Evolutionary conservation across 805 yeast species (phyloP).

Genomic region (Schwanniomyces vanrijiae): DNA sequence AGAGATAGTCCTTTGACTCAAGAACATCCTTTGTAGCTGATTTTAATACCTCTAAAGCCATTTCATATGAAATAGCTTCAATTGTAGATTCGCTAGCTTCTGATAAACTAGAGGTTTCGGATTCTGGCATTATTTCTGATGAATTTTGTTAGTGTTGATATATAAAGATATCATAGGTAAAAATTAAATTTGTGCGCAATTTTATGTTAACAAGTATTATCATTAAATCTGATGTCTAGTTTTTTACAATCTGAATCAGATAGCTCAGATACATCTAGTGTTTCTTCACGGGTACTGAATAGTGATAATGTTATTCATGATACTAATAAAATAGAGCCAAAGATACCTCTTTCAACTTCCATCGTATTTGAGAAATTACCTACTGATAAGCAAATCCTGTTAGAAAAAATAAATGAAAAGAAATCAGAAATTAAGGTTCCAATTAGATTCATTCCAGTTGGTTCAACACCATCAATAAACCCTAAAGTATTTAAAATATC

Average conservation of each 20-base stretch:
- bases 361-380: constrained; percentile 12
- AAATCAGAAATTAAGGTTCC: constrained; percentile 32
- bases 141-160: background rate
- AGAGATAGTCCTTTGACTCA: constrained; percentile 59
- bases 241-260: constrained; percentile 10
- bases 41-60: constrained; percentile 25
- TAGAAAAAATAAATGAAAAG: constrained; percentile 7
- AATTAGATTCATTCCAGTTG: constrained; percentile 60
- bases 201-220: background rate
- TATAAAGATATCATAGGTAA: background rate
- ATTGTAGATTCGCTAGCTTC: constrained; percentile 18
- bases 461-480: constrained; percentile 50
- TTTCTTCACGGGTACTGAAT: background rate
- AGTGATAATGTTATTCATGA: constrained; percentile 7
- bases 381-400: constrained; percentile 7
- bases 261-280: constrained; percentile 6
- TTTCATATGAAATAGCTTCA: constrained; percentile 23
- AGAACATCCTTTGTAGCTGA: constrained; percentile 34
- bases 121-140: constrained; percentile 14
- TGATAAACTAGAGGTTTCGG: constrained; percentile 13
- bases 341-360: constrained; percentile 19
- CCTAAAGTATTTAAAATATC: constrained; percentile 55
- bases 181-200: background rate
- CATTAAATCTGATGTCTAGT: constrained; percentile 4
- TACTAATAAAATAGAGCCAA: constrained; percentile 8